Percentiles rank a stretch among this genome's conserved stretches.
Conservation (phyloP, 768 basidiomycete genomes). For the Tricholoma hemisulphureum region DNA sequence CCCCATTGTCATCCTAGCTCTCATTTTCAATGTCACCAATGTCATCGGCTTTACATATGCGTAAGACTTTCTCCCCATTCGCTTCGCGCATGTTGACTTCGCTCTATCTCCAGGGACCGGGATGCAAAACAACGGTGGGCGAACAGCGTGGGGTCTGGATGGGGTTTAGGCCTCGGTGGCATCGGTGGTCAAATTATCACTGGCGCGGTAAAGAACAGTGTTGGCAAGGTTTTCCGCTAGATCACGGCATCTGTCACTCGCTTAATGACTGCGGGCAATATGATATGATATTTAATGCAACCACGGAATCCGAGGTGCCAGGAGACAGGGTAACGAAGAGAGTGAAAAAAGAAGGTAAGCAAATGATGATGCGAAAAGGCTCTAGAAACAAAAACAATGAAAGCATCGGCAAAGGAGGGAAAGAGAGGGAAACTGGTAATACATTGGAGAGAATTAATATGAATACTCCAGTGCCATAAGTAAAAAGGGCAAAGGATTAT, state of each 20-base stretch:
- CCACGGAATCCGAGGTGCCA: slow-evolving; percentile 2
- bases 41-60: slow-evolving; percentile 96
- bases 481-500: slow-evolving; percentile 12
- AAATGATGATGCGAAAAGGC: slow-evolving; percentile 8
- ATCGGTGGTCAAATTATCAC: slow-evolving; percentile 83
- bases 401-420: slow-evolving; percentile 21
- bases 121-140: slow-evolving; percentile 95
- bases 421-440: slow-evolving; percentile 12
- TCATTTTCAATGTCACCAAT: slow-evolving; percentile 95
- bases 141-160: slow-evolving; percentile 63
- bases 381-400: not conserved
- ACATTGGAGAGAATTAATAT: slow-evolving; percentile 10
- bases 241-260: not conserved
- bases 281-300: slow-evolving; percentile 14
- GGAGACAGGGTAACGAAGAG: slow-evolving; percentile 3
- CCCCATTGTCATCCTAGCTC: slow-evolving; percentile 89
- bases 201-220: slow-evolving; percentile 77
- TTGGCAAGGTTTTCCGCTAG: slow-evolving; percentile 70
- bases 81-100: slow-evolving; percentile 3
- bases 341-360: no score
- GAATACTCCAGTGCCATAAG: slow-evolving; percentile 12
- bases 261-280: not conserved
- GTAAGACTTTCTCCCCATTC: slow-evolving; percentile 44
- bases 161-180: slow-evolving; percentile 74
- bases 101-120: slow-evolving; percentile 57